Evolutionary conservation across 192 early-diverging fungal genomes (phyloP).

Genomic region (Paraglomus occultum): DNA sequence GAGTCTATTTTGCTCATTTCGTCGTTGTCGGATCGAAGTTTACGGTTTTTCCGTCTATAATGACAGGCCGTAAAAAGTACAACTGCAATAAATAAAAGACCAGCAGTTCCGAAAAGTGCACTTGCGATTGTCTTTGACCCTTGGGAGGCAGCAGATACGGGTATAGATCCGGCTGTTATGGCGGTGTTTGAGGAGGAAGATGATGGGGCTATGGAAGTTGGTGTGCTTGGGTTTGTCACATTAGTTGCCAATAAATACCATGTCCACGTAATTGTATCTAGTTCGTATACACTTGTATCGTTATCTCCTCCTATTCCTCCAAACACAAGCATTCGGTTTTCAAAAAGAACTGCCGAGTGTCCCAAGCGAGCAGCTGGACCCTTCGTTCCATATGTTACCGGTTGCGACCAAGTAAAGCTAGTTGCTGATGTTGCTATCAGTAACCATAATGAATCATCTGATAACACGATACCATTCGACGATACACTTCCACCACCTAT

Average conservation of each 20-base stretch:
- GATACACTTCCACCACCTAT: not conserved
- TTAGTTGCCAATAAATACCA: conserved; percentile 50
- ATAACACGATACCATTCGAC: too few species aligned
- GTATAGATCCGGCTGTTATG: not conserved
- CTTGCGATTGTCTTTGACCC: conserved; percentile 15
- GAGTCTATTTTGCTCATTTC: not conserved
- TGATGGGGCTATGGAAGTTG: too few species aligned
- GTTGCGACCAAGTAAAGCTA: conserved; percentile 37
- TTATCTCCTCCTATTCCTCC: conserved; percentile 58
- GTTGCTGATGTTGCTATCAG: conserved; percentile 34
- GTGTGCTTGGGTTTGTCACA: not conserved
- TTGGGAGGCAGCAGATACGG: conserved; percentile 16
- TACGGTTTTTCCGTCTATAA: not conserved
- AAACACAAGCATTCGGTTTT: conserved; percentile 62
- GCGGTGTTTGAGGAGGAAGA: not conserved
- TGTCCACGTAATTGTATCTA: conserved; percentile 56
- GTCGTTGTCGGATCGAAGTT: not conserved
- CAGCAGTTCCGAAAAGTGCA: conserved; percentile 25
- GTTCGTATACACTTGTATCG: conserved; percentile 64
- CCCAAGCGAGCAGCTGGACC: conserved; percentile 45
- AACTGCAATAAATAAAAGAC: conserved; percentile 14
- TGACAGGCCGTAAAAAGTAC: not conserved
- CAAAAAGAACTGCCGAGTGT: conserved; percentile 61
- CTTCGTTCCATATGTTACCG: not conserved
- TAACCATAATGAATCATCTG: conserved; percentile 52